Evolutionary conservation across 306 rosid genomes (phyloP).

Genomic region (Cucurbita argyrosperma): DNA sequence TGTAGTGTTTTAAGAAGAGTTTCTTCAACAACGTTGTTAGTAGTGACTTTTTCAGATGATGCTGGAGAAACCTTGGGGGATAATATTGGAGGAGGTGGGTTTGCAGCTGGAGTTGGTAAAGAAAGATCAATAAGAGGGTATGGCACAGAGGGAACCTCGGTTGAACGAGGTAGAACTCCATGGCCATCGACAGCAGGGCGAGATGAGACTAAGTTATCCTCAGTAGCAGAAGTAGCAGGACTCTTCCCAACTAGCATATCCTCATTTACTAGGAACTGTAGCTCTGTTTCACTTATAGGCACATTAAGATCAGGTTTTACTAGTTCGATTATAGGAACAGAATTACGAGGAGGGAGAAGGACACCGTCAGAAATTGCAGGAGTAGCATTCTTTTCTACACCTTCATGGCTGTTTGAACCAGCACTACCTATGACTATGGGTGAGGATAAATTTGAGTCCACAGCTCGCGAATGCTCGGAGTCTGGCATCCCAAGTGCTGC

Average conservation of each 20-base stretch:
- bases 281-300: slow-evolving; percentile 19
- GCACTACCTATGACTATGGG: background rate
- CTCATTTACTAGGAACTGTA: slow-evolving; percentile 19
- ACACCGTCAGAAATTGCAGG: slow-evolving; percentile 17
- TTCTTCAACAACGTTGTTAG: slow-evolving; percentile 27
- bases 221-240: background rate
- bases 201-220: background rate
- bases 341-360: slow-evolving; percentile 14
- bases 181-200: background rate
- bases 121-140: slow-evolving; percentile 34
- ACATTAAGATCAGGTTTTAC: slow-evolving; percentile 18
- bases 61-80: slow-evolving; percentile 10
- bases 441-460: slow-evolving; percentile 60
- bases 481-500: slow-evolving; percentile 31
- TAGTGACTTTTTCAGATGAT: slow-evolving; percentile 18
- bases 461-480: slow-evolving; percentile 26
- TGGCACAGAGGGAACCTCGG: slow-evolving; percentile 16
- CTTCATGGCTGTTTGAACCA: slow-evolving; percentile 7
- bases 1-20: slow-evolving; percentile 64
- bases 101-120: slow-evolving; percentile 3
- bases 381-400: slow-evolving; percentile 27
- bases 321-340: slow-evolving; percentile 12
- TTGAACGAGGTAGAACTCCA: slow-evolving; percentile 1
- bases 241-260: slow-evolving; percentile 27
- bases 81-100: background rate